Base-by-base conservation (phyloP, 1,139 yeast species). In the Wickerhamiella infanticola region DNA sequence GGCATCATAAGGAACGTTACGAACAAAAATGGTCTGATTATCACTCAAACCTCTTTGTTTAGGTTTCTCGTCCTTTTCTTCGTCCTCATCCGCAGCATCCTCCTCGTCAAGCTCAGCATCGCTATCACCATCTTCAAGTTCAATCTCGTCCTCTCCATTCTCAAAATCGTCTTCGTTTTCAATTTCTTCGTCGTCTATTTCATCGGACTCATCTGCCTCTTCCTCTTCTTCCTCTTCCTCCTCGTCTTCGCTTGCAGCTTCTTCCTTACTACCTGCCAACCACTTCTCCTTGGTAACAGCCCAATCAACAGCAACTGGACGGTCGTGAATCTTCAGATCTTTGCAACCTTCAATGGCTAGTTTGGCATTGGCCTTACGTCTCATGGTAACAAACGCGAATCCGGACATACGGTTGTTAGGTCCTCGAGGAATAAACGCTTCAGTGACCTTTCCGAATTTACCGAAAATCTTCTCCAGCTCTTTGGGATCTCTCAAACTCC, bases 1-100 rank as follows among this genome's bases (percentile, higher is more conserved):
- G 6, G 96, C 94, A 62, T 86, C 96, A 57, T 90, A 93, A 3
- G 98, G 97, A 42, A 93, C 77, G 58, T 90, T 90, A 61, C 97
- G 77, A 6, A 90, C 85, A 60, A 90, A 90, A 25, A 90, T 65
- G 0, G 67, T 64, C 8, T 54, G 56, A 2, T 55, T 48, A 41
- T 58, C 57, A 13, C 58, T 50, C 11, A 59, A 55, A 1, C 45
- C 47, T 31, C 63, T 47, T 62, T 68, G 37, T 58, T 42, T 40
- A 3, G 57, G 51, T 63, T 43, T 62, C 64, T 43, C 59, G 61
- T 37, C 62, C 8, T 61, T 62, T 33, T 58, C 63, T 25, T 54
- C 60, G 6, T 58, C 64, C 29, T 60, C 66, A 26, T 61, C 64
- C 31, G 62, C 65, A 1, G 51, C 60, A 9, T 59, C 59, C 3